phyloP scores from a whole-genome alignment of 768 basidiomycete genomes.

The Pulveroboletus sp. region DNA sequence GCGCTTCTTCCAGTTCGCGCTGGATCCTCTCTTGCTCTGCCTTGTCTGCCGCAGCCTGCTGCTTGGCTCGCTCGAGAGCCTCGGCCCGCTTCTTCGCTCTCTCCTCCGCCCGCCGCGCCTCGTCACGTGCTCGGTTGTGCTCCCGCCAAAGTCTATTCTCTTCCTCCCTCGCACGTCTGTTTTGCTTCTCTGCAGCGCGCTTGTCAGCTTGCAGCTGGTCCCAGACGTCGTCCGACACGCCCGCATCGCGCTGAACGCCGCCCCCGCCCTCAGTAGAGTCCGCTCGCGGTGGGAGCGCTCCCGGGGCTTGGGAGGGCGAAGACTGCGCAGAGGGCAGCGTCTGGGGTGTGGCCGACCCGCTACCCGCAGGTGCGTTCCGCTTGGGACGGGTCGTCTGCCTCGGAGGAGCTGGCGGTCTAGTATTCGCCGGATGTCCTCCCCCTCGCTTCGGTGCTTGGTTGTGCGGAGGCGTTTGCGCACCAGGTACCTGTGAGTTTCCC shows the following conservation, averaged over 20 bases:
- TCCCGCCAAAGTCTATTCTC: slow-evolving; percentile 15
- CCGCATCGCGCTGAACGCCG: slow-evolving; percentile 39
- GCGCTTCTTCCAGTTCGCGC: slow-evolving; percentile 26
- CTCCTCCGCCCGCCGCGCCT: slow-evolving; percentile 21
- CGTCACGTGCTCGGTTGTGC: slow-evolving; percentile 13
- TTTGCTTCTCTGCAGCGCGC: slow-evolving; percentile 21
- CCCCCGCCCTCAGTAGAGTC: not conserved
- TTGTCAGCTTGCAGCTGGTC: slow-evolving; percentile 39
- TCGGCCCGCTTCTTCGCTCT: slow-evolving; percentile 17
- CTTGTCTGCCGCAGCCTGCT: slow-evolving; percentile 15
- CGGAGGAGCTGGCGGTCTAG: not conserved
- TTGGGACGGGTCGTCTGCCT: not conserved
- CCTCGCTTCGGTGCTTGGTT: slow-evolving; percentile 1
- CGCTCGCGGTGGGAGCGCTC: not conserved
- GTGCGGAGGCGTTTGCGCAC: slow-evolving; percentile 13
- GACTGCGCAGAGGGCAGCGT: not conserved
- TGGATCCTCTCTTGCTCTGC: slow-evolving; percentile 19
- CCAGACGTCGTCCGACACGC: slow-evolving; percentile 52
- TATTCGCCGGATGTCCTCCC: not conserved
- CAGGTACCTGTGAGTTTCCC: slow-evolving; percentile 1
- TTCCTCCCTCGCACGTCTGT: slow-evolving; percentile 16
- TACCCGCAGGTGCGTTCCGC: not conserved
- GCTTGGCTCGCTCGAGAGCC: slow-evolving; percentile 17
- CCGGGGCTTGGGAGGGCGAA: not conserved
- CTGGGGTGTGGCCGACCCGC: not conserved